Evolutionary conservation across 768 basidiomycete species (phyloP).

Genomic region (Mycena vulgaris): DNA sequence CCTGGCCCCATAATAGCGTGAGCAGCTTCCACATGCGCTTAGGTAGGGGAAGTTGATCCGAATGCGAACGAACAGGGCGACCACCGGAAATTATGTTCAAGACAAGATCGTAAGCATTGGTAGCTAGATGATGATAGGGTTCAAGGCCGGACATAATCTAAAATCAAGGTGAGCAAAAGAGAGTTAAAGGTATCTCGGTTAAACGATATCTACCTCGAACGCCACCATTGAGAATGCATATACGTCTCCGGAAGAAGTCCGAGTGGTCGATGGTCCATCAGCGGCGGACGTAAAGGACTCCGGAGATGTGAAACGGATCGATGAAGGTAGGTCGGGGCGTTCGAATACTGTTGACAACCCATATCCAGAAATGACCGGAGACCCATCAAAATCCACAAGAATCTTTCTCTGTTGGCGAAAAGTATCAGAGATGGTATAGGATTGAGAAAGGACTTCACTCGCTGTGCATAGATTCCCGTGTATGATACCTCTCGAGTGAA

Average conservation of each 20-base stretch:
- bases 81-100: constrained; percentile 19
- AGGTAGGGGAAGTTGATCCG: background rate
- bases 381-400: constrained; percentile 5
- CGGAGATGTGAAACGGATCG: constrained; percentile 29
- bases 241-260: constrained; percentile 22
- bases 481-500: constrained; percentile 34
- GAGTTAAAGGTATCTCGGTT: background rate
- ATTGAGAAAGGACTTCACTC: background rate
- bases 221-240: constrained; percentile 34
- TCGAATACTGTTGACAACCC: constrained; percentile 24
- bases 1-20: constrained; percentile 9
- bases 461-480: constrained; percentile 39
- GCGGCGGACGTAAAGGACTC: constrained; percentile 25
- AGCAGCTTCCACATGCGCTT: constrained; percentile 19
- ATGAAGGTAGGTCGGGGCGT: constrained; percentile 3
- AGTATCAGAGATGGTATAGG: background rate
- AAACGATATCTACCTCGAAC: too few species aligned
- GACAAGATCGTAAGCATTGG: constrained; percentile 24
- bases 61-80: background rate
- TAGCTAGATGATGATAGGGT: constrained; percentile 24
- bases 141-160: constrained; percentile 28
- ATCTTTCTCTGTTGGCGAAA: constrained; percentile 28
- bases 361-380: constrained; percentile 29
- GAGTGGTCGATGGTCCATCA: background rate
- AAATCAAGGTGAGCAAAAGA: too few species aligned